phyloP scores from a whole-genome alignment of 1,139 yeast species.

The Pichia cactophila region DNA sequence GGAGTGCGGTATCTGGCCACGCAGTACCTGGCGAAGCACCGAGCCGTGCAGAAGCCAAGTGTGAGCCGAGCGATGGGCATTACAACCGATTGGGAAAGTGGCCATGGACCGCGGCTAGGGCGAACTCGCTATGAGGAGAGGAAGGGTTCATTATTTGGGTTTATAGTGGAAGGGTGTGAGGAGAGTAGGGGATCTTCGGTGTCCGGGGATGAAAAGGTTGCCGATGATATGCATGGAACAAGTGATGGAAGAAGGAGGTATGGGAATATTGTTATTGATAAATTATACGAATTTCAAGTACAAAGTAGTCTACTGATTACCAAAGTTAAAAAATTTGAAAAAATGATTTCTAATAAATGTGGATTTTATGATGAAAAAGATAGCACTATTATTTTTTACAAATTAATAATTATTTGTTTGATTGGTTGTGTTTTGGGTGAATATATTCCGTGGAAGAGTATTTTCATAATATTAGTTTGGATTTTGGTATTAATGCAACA shows the following conservation, averaged over 20 bases:
- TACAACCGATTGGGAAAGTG: conserved; percentile 33
- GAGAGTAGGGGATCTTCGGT: conserved; percentile 1
- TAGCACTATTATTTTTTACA: conserved; percentile 47
- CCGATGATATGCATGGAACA: conserved; percentile 11
- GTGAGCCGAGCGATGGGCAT: conserved; percentile 26
- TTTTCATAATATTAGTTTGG: conserved; percentile 58
- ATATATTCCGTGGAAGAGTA: conserved; percentile 58
- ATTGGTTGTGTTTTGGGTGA: conserved; percentile 47
- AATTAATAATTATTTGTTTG: conserved; percentile 28
- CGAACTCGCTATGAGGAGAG: conserved; percentile 24
- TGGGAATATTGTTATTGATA: conserved; percentile 41
- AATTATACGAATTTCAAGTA: conserved; percentile 57
- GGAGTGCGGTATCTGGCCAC: conserved; percentile 59
- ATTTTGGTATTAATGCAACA: conserved; percentile 41
- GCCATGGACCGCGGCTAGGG: conserved; percentile 44
- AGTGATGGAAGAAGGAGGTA: conserved; percentile 9
- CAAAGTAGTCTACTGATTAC: conserved; percentile 50
- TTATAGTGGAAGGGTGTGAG: conserved; percentile 2
- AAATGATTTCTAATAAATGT: conserved; percentile 54
- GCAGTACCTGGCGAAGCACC: conserved; percentile 66
- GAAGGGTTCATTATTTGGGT: conserved; percentile 16
- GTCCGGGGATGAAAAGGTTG: neutral
- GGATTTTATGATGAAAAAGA: conserved; percentile 65
- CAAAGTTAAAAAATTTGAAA: conserved; percentile 46
- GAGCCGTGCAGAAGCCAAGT: conserved; percentile 33